Evolutionary conservation across 2,329 filamentous ascomycete species (phyloP).

Genomic region (Pochonia chlamydosporia): DNA sequence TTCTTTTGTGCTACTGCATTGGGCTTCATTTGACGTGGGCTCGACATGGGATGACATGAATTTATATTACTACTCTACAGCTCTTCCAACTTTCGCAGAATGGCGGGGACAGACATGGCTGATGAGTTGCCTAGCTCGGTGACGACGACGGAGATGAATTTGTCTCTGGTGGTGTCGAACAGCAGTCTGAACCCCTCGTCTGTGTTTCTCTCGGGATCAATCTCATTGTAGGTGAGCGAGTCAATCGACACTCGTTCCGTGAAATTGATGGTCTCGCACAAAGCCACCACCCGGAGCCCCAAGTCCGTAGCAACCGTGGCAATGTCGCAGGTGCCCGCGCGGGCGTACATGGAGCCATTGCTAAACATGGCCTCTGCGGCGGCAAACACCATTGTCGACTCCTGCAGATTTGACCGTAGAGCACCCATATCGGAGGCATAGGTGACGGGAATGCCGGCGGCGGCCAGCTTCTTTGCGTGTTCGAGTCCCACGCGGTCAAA

Average conservation of each 20-base stretch:
- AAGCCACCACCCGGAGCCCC: constrained; percentile 76
- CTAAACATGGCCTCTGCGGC: constrained; percentile 94
- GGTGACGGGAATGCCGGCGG: constrained; percentile 67
- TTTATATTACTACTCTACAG: constrained; percentile 36
- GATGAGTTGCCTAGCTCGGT: constrained; percentile 87
- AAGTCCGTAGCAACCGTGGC: constrained; percentile 75
- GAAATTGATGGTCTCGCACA: constrained; percentile 95
- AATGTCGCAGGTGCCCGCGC: constrained; percentile 79
- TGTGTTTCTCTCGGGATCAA: constrained; percentile 66
- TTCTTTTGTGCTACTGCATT: background rate
- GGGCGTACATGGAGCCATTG: constrained; percentile 84
- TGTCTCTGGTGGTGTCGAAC: constrained; percentile 86
- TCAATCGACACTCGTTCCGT: constrained; percentile 80
- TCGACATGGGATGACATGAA: no score
- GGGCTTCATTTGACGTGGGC: no score
- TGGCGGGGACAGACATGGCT: constrained; percentile 72
- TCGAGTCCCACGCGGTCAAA: constrained; percentile 45
- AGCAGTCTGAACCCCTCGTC: constrained; percentile 57
- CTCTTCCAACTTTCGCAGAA: constrained; percentile 53
- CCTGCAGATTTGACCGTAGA: constrained; percentile 65
- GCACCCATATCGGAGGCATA: constrained; percentile 76
- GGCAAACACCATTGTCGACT: constrained; percentile 69
- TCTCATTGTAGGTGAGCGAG: constrained; percentile 90
- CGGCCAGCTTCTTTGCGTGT: constrained; percentile 63
- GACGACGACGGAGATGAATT: constrained; percentile 81